Evolutionary conservation across 2,329 filamentous ascomycete genomes (phyloP).

Genomic region (Pezicula radicicola): DNA sequence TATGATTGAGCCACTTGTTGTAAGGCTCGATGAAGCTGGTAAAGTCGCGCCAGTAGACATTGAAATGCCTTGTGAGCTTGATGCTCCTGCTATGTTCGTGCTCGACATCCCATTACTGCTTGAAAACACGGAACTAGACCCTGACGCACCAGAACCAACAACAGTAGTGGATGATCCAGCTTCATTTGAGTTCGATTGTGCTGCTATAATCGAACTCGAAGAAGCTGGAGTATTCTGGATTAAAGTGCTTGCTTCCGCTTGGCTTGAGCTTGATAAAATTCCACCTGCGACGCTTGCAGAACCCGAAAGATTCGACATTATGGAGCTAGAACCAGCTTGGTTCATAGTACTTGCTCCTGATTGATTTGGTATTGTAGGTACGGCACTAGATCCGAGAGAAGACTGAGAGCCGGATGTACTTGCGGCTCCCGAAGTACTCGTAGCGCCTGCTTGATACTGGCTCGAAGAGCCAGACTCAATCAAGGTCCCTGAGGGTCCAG

Average conservation of each 20-base stretch:
- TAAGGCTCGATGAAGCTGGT: no score
- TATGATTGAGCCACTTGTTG: no score
- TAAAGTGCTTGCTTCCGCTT: not conserved
- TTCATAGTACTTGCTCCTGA: not conserved
- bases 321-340: not conserved
- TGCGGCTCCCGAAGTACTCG: not conserved
- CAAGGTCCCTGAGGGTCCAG: not conserved
- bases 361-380: not conserved
- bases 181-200: no score
- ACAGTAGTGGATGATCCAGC: no score
- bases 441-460: not conserved
- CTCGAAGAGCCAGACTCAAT: not conserved
- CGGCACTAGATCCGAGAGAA: not conserved
- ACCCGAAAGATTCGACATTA: not conserved
- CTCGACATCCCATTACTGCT: no score
- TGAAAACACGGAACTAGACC: no score
- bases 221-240: not conserved
- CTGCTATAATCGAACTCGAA: no score
- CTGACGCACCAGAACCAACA: no score
- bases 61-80: no score
- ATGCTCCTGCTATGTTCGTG: no score
- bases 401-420: not conserved
- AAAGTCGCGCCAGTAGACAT: no score
- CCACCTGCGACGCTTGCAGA: not conserved
- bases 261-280: not conserved